These are phyloP conservation scores for Lodderomyces beijingensis DNA, from an alignment of 1,139 yeast species.

Conservation along the genomic window DNA sequence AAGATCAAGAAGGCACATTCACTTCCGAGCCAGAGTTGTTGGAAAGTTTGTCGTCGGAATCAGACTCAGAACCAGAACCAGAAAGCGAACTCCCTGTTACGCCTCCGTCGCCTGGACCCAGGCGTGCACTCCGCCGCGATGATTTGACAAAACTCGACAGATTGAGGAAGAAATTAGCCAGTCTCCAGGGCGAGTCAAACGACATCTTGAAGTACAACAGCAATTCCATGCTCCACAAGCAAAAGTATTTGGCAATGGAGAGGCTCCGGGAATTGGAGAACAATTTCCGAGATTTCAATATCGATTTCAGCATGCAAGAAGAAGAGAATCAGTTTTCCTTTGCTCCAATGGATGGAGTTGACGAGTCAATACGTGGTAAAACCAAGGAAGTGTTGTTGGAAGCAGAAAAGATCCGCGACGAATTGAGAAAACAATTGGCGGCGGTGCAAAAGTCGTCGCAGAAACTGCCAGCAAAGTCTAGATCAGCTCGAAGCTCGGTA, in stretches of 20 bases:
- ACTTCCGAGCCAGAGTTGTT: conserved; percentile 14
- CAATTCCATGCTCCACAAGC: conserved; percentile 53
- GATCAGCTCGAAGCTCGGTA: conserved; percentile 12
- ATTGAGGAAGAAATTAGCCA: conserved; percentile 55
- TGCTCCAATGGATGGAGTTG: conserved; percentile 20
- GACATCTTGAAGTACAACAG: conserved; percentile 68
- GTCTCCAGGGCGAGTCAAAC: conserved; percentile 67
- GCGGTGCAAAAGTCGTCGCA: conserved; percentile 14
- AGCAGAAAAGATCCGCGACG: conserved; percentile 42
- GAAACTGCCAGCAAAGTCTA: conserved; percentile 7
- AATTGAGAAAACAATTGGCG: conserved; percentile 34
- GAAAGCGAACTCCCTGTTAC: conserved; percentile 16
- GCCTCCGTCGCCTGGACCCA: conserved; percentile 20
- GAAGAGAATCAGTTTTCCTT: conserved; percentile 14
- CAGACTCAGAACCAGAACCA: conserved; percentile 13
- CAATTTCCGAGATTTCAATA: conserved; percentile 56
- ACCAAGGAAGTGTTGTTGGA: conserved; percentile 43
- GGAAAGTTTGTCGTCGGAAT: conserved; percentile 11
- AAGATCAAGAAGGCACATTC: conserved; percentile 5
- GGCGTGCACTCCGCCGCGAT: conserved; percentile 36
- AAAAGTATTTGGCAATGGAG: conserved; percentile 61
- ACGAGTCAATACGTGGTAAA: conserved; percentile 33
- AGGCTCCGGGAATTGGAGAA: conserved; percentile 60
- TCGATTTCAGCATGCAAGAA: conserved; percentile 37
- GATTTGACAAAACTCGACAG: conserved; percentile 45